Percentiles rank a stretch among this genome's conserved stretches.
Evolutionary conservation across 2,329 filamentous ascomycete genomes (phyloP).

Genomic region (Calonectria pseudoturangicola): DNA sequence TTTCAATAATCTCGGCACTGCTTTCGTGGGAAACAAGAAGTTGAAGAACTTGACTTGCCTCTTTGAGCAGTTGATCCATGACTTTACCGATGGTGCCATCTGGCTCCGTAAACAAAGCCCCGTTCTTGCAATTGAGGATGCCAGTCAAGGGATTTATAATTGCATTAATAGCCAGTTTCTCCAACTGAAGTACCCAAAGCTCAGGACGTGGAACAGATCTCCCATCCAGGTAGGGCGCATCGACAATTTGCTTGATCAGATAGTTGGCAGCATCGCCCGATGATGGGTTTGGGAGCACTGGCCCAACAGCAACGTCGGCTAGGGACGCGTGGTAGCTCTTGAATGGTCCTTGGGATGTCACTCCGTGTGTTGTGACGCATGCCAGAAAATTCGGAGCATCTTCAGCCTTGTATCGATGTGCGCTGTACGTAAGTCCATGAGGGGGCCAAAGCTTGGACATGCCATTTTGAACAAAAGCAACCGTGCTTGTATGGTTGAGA

Average conservation of each 20-base stretch:
- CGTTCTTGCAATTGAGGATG: conserved; percentile 85
- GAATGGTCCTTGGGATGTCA: conserved; percentile 71
- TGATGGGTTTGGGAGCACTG: conserved; percentile 60
- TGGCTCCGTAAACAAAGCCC: conserved; percentile 80
- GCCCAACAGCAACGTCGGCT: conserved; percentile 69
- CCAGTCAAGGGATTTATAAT: conserved; percentile 91
- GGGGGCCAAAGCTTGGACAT: conserved; percentile 82
- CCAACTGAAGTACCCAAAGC: conserved; percentile 80
- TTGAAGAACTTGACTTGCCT: conserved; percentile 84
- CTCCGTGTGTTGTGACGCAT: conserved; percentile 77
- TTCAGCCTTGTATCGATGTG: conserved; percentile 61
- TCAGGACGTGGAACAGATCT: conserved; percentile 63
- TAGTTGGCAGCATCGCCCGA: conserved; percentile 55
- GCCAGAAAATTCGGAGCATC: conserved; percentile 81
- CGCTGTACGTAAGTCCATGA: conserved; percentile 65
- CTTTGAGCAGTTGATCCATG: conserved; percentile 82
- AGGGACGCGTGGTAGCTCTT: conserved; percentile 71
- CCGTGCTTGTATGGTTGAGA: conserved; percentile 77
- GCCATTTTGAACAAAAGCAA: conserved; percentile 92
- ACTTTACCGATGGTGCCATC: conserved; percentile 70
- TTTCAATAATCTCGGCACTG: conserved; percentile 62
- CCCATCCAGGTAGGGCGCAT: conserved; percentile 66
- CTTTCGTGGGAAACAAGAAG: conserved; percentile 78
- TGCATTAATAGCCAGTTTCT: conserved; percentile 89
- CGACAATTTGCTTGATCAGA: conserved; percentile 64